Evolutionary conservation across 2,329 filamentous ascomycete genomes (phyloP).

Genomic region (Ophioceras dolichostomum): DNA sequence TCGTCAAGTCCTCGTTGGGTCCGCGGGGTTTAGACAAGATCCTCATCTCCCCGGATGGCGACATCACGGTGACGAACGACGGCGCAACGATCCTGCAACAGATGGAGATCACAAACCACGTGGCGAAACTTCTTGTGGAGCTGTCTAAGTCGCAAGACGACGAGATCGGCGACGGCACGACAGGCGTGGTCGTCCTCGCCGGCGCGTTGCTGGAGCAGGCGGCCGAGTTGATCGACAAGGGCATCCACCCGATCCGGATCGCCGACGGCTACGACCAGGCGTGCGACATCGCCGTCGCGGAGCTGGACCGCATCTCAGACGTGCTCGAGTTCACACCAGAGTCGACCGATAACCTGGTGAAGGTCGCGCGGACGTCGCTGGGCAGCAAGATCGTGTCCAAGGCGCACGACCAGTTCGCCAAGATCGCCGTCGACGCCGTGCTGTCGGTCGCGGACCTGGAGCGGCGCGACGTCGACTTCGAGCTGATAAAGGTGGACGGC

Average conservation of each 20-base stretch:
- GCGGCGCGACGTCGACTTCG: constrained; percentile 95
- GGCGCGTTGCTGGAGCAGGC: constrained; percentile 93
- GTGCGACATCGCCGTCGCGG: constrained; percentile 88
- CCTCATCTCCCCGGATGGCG: constrained; percentile 93
- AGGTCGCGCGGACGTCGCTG: constrained; percentile 89
- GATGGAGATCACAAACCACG: constrained; percentile 99
- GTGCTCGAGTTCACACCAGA: constrained; percentile 73
- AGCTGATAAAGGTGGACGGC: constrained; percentile 97
- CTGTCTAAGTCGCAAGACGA: constrained; percentile 98
- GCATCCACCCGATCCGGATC: constrained; percentile 96
- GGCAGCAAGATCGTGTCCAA: constrained; percentile 99
- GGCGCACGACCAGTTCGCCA: constrained; percentile 93
- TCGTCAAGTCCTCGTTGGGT: constrained; percentile 93
- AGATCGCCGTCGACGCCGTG: constrained; percentile 94
- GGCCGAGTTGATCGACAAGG: constrained; percentile 97
- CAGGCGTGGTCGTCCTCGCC: constrained; percentile 90
- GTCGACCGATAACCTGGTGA: constrained; percentile 74
- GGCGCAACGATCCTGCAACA: constrained; percentile 93
- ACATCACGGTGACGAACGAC: constrained; percentile 99
- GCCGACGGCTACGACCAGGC: constrained; percentile 97
- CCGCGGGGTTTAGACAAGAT: constrained; percentile 98
- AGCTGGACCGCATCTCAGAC: constrained; percentile 89
- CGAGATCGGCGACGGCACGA: constrained; percentile 97
- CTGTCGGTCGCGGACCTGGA: constrained; percentile 93
- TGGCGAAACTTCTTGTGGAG: constrained; percentile 92